Evolutionary conservation across 2,329 filamentous ascomycete genomes (phyloP).

Genomic region (Colletotrichum tanaceti): DNA sequence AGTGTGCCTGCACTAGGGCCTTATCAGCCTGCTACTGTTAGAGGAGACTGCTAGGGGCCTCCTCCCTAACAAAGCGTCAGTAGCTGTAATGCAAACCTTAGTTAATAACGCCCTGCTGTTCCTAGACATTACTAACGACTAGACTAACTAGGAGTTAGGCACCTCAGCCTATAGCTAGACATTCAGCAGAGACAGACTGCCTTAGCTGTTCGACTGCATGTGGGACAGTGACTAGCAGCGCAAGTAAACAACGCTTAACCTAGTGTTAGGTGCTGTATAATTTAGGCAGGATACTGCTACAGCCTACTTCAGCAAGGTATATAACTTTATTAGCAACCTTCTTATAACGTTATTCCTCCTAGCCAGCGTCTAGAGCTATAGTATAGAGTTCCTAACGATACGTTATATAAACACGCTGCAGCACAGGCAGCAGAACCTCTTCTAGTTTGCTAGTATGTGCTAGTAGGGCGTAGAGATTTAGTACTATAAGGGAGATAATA

Average conservation of each 20-base stretch:
- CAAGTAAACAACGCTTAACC: background rate
- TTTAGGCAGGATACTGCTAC: background rate
- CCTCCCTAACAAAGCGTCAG: too few relatives aligned
- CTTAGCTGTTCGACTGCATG: background rate
- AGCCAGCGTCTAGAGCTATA: background rate
- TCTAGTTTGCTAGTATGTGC: background rate
- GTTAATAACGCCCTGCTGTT: too few relatives aligned
- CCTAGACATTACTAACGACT: background rate
- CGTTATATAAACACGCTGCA: background rate
- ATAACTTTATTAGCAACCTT: background rate
- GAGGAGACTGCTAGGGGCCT: too few relatives aligned
- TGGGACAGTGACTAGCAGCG: background rate
- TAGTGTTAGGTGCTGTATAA: too few relatives aligned
- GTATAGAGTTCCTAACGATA: background rate
- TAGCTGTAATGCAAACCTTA: too few relatives aligned
- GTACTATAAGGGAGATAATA: background rate
- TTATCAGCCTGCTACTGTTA: too few relatives aligned
- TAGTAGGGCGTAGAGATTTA: background rate
- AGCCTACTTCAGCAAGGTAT: background rate
- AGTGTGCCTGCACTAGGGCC: background rate
- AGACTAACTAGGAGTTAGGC: background rate
- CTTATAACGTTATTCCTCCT: background rate
- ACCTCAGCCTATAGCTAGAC: background rate
- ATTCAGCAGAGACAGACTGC: background rate
- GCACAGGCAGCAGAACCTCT: background rate